Base-by-base conservation (phyloP, 78 protist genomes). In the Pirum gemmata region DNA sequence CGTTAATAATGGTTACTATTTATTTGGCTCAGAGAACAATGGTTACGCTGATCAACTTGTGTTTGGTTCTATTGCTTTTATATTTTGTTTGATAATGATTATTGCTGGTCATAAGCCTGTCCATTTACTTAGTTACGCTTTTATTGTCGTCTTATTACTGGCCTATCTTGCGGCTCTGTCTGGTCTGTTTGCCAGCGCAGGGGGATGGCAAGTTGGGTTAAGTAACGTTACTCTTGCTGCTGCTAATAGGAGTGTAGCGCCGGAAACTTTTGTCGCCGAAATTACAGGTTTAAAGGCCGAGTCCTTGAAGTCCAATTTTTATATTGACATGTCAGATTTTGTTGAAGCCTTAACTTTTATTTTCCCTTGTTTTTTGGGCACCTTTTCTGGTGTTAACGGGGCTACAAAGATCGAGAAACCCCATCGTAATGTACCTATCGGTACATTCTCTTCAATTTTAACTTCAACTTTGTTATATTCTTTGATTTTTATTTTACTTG, bases 361-460 rank as follows among this genome's bases (percentile, higher is more conserved):
- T 26, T 83, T 92, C 77, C 90, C 91, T 1, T 73, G 73, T n/a
- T 88, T 79, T 67, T 29, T 51, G 37, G 96, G 97, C n/a, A 91
- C 94, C 75, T 29, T 94, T 77, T 85, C 92, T 31, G 96, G 96
- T 36, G 91, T 93, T 1, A 91, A 93, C 83, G 34, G 91, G 25
- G 34, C 92, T 41, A 94, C 92, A 1, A 93, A 85, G 8, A 89
- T 96, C 18, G 1, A 27, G 1, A 33, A 2, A 13, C 86, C 91
- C 2, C 26, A 1, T 74, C 0, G 39, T 0, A 34, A 84, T 33
- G 79, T 89, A 13, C 91, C 91, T 1, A 2, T 1, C 0, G 91
- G 91, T 79, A 79, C 82, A 33, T 41, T 77, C 34, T 84, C 38
- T 0, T 73, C 86, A 39, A 87, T 87, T n/a, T 1, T n/a, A 27